phyloP scores from a whole-genome alignment of 2,329 filamentous ascomycete genomes.

The Rutstroemia sp. region DNA sequence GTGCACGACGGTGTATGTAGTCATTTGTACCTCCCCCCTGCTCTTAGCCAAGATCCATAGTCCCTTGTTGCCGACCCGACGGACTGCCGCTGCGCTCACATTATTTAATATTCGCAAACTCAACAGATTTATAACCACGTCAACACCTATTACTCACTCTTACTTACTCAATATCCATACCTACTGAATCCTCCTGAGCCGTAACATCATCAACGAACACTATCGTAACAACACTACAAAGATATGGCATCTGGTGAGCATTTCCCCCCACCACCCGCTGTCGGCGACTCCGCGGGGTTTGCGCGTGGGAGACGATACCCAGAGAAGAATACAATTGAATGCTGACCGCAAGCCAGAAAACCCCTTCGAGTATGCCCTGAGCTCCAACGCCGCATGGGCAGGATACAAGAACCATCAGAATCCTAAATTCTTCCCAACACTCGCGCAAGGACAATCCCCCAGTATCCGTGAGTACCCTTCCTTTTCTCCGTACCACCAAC shows the following conservation, averaged over 20 bases:
- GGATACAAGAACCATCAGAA: conserved; percentile 56
- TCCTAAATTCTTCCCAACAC: conserved; percentile 62
- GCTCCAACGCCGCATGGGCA: conserved; percentile 65
- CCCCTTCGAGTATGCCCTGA: conserved; percentile 51
- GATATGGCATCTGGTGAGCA: conserved; percentile 1
- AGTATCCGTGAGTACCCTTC: conserved; percentile 43
- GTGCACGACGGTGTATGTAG: background rate
- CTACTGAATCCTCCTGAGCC: background rate
- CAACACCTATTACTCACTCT: background rate
- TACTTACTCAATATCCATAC: background rate
- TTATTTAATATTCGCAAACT: background rate
- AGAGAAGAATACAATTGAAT: background rate
- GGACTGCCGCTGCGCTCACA: background rate
- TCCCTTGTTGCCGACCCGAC: background rate
- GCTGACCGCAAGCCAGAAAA: conserved; percentile 13
- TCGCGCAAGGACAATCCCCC: conserved; percentile 60
- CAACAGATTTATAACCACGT: background rate
- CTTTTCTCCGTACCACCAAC: background rate
- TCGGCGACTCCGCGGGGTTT: background rate
- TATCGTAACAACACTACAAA: too few relatives aligned
- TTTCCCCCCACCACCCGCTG: background rate
- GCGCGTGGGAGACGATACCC: background rate
- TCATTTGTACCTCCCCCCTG: background rate
- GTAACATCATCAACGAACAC: too few relatives aligned
- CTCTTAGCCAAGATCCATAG: background rate